Percentiles rank a stretch among this genome's conserved stretches.
Conservation (phyloP, 768 basidiomycete species). For the Sporobolomyces roseus region DNA sequence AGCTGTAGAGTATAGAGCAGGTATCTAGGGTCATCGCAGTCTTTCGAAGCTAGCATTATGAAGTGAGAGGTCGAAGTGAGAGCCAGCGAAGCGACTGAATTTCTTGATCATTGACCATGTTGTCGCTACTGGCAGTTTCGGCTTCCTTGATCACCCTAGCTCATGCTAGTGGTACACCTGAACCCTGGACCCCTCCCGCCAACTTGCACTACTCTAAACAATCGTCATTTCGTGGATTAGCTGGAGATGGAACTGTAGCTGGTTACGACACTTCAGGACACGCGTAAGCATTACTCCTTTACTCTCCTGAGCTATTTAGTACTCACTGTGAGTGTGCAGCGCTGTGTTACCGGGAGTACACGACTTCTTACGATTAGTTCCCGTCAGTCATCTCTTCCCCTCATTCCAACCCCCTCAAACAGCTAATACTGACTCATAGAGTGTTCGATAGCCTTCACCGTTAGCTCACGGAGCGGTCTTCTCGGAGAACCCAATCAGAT, state of each 20-base stretch:
- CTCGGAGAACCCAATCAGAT: conserved; percentile 17
- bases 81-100: too few species aligned
- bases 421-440: too few species aligned
- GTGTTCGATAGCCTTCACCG: conserved; percentile 30
- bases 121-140: too few species aligned
- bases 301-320: neutral
- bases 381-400: conserved; percentile 16
- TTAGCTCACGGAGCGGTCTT: conserved; percentile 44
- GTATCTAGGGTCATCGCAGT: too few species aligned
- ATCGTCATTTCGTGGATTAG: conserved; percentile 33
- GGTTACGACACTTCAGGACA: conserved; percentile 35
- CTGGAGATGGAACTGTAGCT: conserved; percentile 15
- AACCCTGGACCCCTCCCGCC: conserved; percentile 5
- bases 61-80: too few species aligned
- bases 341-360: conserved; percentile 40
- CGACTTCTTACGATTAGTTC: conserved; percentile 44
- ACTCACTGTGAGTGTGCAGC: conserved; percentile 8
- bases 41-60: too few species aligned
- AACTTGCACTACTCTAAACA: conserved; percentile 20
- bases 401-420: neutral
- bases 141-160: neutral
- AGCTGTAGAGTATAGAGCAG: too few species aligned
- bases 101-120: too few species aligned
- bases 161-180: neutral
- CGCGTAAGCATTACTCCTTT: conserved; percentile 24